Conservation (phyloP, 805 yeast species). For the Candida anglica region DNA sequence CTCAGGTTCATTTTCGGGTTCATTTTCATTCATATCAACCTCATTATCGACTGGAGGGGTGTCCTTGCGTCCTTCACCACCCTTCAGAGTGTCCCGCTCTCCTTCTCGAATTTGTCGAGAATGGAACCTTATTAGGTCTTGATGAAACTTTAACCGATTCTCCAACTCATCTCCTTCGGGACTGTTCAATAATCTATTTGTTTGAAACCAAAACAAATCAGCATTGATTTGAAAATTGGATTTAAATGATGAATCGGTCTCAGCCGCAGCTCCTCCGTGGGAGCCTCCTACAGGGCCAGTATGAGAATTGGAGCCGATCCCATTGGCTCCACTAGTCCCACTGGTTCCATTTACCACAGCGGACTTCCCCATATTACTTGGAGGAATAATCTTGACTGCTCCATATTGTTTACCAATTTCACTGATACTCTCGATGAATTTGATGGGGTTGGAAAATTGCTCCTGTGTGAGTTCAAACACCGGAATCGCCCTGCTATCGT, state of each 20-base stretch:
- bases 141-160: constrained; percentile 45
- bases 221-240: constrained; percentile 33
- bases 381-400: constrained; percentile 72
- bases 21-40: no score
- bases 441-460: constrained; percentile 56
- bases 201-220: constrained; percentile 48
- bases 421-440: constrained; percentile 52
- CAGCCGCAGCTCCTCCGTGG: constrained; percentile 1
- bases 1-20: no score
- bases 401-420: constrained; percentile 60
- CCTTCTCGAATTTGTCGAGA: no score
- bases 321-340: no score
- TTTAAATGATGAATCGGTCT: constrained; percentile 13
- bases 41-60: no score
- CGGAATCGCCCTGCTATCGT: constrained; percentile 43
- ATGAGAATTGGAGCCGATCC: no score
- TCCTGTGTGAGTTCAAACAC: constrained; percentile 49
- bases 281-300: neutral
- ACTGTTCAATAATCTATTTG: constrained; percentile 46
- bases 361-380: constrained; percentile 41
- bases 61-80: no score
- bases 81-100: no score
- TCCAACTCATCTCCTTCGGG: constrained; percentile 39
- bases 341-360: no score
- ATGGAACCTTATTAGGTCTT: constrained; percentile 42